phyloP scores from a whole-genome alignment of 2,329 filamentous ascomycete genomes.

The Claviceps cyperi region DNA sequence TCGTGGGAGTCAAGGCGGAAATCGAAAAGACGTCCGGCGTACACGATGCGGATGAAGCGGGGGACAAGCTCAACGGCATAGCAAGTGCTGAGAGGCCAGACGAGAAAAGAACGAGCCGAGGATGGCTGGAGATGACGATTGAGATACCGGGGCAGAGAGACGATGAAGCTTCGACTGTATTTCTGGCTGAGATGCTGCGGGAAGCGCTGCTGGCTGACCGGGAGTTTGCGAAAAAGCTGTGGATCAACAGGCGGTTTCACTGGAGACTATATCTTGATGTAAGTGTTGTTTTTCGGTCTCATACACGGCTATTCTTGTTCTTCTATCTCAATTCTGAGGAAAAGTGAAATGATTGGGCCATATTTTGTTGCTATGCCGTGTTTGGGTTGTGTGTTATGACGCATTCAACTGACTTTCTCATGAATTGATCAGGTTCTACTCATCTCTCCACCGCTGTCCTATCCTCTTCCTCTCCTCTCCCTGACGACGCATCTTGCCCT shows the following conservation, averaged over 20 bases:
- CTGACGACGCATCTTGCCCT: constrained; percentile 89
- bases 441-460: constrained; percentile 83
- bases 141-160: constrained; percentile 85
- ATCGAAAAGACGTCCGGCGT: constrained; percentile 54
- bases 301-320: neutral
- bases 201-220: constrained; percentile 71
- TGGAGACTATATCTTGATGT: constrained; percentile 96
- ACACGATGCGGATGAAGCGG: constrained; percentile 13
- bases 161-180: constrained; percentile 80
- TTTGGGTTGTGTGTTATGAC: neutral
- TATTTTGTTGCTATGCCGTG: neutral
- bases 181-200: constrained; percentile 72
- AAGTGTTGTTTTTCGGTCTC: constrained; percentile 21
- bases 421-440: constrained; percentile 57
- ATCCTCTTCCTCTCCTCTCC: constrained; percentile 83
- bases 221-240: constrained; percentile 54
- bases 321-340: neutral
- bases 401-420: neutral
- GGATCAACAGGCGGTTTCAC: constrained; percentile 84
- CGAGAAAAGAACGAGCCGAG: constrained; percentile 32
- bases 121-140: constrained; percentile 83
- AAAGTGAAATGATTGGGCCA: neutral
- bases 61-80: constrained; percentile 7
- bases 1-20: constrained; percentile 91
- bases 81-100: constrained; percentile 26